A percentile compares a stretch with the other conserved stretches of the same genome.
These are phyloP conservation scores for Pyrenochaeta sp. DNA, from an alignment of 2,329 filamentous ascomycete genomes.

Conservation along the genomic window DNA sequence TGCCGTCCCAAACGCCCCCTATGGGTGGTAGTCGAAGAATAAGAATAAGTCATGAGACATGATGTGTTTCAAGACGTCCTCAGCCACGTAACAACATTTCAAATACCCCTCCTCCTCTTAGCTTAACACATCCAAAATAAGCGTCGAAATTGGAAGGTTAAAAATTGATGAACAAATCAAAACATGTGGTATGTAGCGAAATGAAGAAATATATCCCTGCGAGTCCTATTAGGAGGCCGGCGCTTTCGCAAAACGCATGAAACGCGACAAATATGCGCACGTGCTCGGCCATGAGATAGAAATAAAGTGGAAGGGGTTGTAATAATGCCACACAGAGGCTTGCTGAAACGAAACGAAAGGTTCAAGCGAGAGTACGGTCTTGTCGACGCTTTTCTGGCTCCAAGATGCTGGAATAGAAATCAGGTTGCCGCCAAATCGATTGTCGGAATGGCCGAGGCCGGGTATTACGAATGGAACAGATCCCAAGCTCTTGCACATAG, in stretches of 20 bases:
- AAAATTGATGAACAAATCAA: constrained; percentile 3
- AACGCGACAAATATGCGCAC: constrained; percentile 6
- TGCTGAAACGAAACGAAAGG: constrained; percentile 24
- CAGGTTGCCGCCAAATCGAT: constrained; percentile 15
- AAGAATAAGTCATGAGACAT: constrained; percentile 21
- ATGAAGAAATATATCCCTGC: constrained; percentile 25
- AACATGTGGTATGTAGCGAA: constrained; percentile 12
- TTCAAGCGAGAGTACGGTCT: constrained; percentile 30
- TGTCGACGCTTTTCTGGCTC: constrained; percentile 27
- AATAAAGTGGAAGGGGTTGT: constrained; percentile 20
- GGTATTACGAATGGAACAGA: constrained; percentile 82
- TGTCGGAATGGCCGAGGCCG: constrained; percentile 18
- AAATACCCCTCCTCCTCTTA: constrained; percentile 2
- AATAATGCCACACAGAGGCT: constrained; percentile 15
- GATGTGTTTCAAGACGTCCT: constrained; percentile 17
- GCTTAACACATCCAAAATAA: constrained; percentile 3
- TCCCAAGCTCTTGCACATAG: constrained; percentile 94
- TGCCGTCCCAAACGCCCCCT: background rate
- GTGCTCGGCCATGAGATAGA: background rate
- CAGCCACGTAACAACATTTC: constrained; percentile 11
- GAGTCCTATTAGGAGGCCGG: constrained; percentile 33
- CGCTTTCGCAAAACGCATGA: constrained; percentile 29
- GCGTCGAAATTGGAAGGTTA: constrained; percentile 4
- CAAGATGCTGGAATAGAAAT: constrained; percentile 20
- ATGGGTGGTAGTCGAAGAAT: background rate